Conservation (phyloP, 2,329 filamentous ascomycete species). For the Aspergillus brasiliensis region DNA sequence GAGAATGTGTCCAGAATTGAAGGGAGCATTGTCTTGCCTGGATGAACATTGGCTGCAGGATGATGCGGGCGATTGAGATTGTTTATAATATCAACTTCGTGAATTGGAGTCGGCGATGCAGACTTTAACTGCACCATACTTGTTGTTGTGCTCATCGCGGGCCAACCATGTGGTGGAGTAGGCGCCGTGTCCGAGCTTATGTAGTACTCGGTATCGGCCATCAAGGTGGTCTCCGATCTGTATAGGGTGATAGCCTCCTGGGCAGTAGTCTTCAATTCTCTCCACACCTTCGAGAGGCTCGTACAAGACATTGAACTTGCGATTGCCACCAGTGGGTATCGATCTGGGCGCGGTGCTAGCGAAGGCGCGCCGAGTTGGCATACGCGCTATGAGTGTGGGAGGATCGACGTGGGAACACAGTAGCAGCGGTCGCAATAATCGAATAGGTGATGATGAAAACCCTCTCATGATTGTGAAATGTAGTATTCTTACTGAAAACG, state of each 20-base stretch:
- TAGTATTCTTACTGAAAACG: too few relatives aligned
- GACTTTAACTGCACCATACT: constrained; percentile 30
- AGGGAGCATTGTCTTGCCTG: constrained; percentile 15
- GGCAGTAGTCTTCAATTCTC: constrained; percentile 16
- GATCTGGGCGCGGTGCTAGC: too few relatives aligned
- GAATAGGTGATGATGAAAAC: too few relatives aligned
- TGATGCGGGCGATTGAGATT: not conserved
- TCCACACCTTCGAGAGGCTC: not conserved
- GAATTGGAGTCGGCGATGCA: constrained; percentile 12
- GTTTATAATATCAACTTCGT: constrained; percentile 24
- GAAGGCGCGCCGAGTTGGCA: too few relatives aligned
- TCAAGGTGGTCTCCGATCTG: constrained; percentile 32
- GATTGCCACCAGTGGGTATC: too few relatives aligned
- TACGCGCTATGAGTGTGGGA: too few relatives aligned
- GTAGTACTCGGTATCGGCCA: constrained; percentile 40
- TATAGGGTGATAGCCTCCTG: constrained; percentile 33
- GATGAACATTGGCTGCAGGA: not conserved
- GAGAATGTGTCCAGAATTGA: constrained; percentile 24
- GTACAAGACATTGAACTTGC: not conserved
- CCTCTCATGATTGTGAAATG: too few relatives aligned
- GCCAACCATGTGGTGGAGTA: constrained; percentile 34
- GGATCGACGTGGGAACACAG: too few relatives aligned
- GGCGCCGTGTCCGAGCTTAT: constrained; percentile 45
- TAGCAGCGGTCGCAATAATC: too few relatives aligned
- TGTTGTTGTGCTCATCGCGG: not conserved